Base-by-base conservation (phyloP, 2,329 filamentous ascomycete species). In the Fusarium sp. region DNA sequence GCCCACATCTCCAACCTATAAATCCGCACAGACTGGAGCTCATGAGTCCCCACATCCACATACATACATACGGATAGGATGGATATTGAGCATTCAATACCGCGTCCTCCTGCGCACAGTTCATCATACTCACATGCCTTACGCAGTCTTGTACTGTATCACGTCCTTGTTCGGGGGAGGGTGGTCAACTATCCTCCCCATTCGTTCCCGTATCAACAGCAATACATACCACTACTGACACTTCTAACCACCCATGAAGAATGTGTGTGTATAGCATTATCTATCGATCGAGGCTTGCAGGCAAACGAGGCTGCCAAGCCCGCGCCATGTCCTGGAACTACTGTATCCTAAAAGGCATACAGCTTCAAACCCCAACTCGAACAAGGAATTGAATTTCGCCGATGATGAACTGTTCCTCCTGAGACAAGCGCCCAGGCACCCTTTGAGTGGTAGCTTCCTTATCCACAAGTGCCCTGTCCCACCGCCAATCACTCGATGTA, bases 341-440 rank as follows among this genome's bases (percentile, higher is more conserved):
- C 45, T 59, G 64, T 52, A 52, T 35, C 66, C 54, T 48, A 54
- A 73, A 58, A 39, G 69, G 27, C 54, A 66, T 55, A 27, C 54
- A 39, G 33, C 49, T 45, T 29, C 57, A 51, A 46, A 38, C 45
- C 63, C 56, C 66, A 63, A 66, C 63, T 75, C 64, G 46, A 62
- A 66, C 62, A 64, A 74, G 59, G 64, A 63, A 62, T 66, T 63
- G 63, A 71, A 66, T 75, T 68, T 69, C 72, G 64, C 75, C 75
- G 75, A 72, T 69, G 64, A 64, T 69, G 64, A 64, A 66, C 68
- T 59, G 73, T 69, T 68, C 70, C 52, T 76, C 75, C 72, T 77
- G 75, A 77, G 73, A 76, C 76, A 76, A 42, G 66, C 69, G 66
- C 71, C 73, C 60, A 77, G 74, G 64, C 76, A 74, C 74, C 73